Base-by-base conservation (phyloP, 2,329 filamentous ascomycete genomes). In the Xylariaceae sp. region DNA sequence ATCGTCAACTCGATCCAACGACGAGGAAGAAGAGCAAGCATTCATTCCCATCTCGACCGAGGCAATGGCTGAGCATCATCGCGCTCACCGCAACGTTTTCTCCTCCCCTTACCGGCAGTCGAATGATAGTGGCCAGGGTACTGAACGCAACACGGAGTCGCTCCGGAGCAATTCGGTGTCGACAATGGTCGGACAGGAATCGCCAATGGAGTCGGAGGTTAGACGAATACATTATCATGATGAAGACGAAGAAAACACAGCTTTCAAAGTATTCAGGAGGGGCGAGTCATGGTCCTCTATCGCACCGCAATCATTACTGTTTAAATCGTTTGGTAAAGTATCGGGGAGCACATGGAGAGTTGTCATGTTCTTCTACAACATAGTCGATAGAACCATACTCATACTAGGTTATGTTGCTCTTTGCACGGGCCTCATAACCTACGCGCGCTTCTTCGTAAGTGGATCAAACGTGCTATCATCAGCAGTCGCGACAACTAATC, bases 391-490 rank as follows among this genome's bases (percentile, higher is more conserved):
- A 46, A 78, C 86, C 2, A 87, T 95, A 54, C 73, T 97, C 33
- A 79, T 90, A 0, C 78, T 96, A 38, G 90, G 89, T 1, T 96
- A 92, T 61, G 73, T 89, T 41, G 80, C 84, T 0, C 70, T 96
- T 14, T 74, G 81, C 17, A 88, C 84, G 4, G 93, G 93, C 5
- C 80, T 87, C 34, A 80, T 89, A 31, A 85, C 90, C 0, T 92
- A 88, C 64, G 89, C 84, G 22, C 89, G 92, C 28, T 88, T 97
- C 59, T 94, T 94, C 69, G 88, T 92, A 78, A 80, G 88, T 79
- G 39, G 16, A 28, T 28, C 4, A 28, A 28, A 28, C 22, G 22
- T 28, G 22, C 22, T 28, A 28, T 28, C 4, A 28, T 28, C 22
- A 28, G 22, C 4, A 28, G 22, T 28, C 22, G 22, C 22, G 7